phyloP scores from a whole-genome alignment of 1,139 yeast species.

The Magnusiomyces ingens region DNA sequence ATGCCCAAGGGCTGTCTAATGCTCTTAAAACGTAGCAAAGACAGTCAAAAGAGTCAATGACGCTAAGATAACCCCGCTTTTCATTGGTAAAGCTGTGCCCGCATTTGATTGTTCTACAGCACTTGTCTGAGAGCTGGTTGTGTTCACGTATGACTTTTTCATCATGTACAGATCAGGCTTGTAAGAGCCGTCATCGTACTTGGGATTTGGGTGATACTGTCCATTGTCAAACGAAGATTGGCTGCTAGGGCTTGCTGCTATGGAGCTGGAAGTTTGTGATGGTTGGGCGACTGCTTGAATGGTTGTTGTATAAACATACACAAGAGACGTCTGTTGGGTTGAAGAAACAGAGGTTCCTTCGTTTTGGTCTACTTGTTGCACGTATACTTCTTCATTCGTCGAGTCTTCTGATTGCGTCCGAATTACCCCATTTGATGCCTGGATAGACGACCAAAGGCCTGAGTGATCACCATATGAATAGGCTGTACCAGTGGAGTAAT shows the following conservation, averaged over 20 bases:
- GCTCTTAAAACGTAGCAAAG: no score
- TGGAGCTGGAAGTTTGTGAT: background rate
- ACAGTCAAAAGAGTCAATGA: no score
- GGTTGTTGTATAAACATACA: background rate
- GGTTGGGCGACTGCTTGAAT: background rate
- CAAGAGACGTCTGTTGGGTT: background rate
- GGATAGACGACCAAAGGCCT: constrained; percentile 65
- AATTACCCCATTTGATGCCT: constrained; percentile 55
- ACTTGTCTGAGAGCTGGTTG: background rate
- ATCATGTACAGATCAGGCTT: background rate
- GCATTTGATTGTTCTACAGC: background rate
- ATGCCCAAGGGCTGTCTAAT: no score
- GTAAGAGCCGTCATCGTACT: constrained; percentile 4
- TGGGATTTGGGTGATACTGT: background rate
- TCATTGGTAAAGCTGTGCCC: no score
- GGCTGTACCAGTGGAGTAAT: constrained; percentile 71
- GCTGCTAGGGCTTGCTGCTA: background rate
- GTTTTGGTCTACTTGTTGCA: background rate
- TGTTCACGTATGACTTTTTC: background rate
- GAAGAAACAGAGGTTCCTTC: background rate
- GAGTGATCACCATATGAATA: constrained; percentile 58
- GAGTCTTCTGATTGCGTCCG: constrained; percentile 44
- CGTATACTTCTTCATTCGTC: background rate
- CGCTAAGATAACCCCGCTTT: no score
- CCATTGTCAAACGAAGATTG: background rate